These are phyloP conservation scores for Rhodamnia rubescens DNA, from an alignment of 345 rosid species.

Conservation along the genomic window DNA sequence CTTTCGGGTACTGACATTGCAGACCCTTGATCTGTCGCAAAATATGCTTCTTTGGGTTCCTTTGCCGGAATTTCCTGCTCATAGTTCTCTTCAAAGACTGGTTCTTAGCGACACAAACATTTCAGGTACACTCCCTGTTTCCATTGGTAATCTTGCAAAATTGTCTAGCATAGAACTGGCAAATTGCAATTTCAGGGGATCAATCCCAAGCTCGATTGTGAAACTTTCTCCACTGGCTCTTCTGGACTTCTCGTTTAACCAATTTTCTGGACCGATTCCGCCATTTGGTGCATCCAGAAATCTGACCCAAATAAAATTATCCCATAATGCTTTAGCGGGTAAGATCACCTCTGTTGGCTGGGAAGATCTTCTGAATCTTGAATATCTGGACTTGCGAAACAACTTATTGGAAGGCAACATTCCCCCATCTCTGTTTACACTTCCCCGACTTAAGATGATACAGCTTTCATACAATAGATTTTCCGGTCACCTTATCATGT, in stretches of 20 bases:
- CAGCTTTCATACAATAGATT: slow-evolving; percentile 10
- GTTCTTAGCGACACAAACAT: too few relatives aligned
- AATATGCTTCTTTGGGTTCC: too few relatives aligned
- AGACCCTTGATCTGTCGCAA: too few relatives aligned
- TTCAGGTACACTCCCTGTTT: too few relatives aligned
- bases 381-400: slow-evolving; percentile 1
- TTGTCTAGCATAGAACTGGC: too few relatives aligned
- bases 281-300: not conserved
- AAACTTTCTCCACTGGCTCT: too few relatives aligned
- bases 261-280: slow-evolving; percentile 24
- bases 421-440: slow-evolving; percentile 7
- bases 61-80: too few relatives aligned
- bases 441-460: not conserved
- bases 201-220: too few relatives aligned
- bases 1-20: too few relatives aligned
- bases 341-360: slow-evolving; percentile 9
- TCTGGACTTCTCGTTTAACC: slow-evolving; percentile 30
- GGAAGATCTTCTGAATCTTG: slow-evolving; percentile 16
- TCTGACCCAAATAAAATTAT: slow-evolving; percentile 3
- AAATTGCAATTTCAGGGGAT: too few relatives aligned
- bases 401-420: slow-evolving; percentile 26
- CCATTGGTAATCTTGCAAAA: too few relatives aligned
- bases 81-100: too few relatives aligned
- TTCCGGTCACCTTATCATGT: not conserved
- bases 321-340: slow-evolving; percentile 17